Evolutionary conservation across 2,329 filamentous ascomycete genomes (phyloP).

Genomic region (Venturia asperata): DNA sequence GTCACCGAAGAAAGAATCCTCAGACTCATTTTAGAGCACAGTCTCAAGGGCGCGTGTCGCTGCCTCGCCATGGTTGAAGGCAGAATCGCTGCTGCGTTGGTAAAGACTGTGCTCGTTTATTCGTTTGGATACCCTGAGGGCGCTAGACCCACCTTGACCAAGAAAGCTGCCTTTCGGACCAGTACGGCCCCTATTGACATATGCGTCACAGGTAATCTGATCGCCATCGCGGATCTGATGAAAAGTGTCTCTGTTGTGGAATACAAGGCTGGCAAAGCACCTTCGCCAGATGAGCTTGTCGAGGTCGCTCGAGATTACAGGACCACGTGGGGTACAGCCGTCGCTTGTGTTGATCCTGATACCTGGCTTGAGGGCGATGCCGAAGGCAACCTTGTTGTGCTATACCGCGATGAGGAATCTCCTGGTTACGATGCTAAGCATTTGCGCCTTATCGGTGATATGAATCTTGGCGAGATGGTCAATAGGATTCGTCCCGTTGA

Average conservation of each 20-base stretch:
- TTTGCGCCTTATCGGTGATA: conserved; percentile 69
- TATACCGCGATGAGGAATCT: conserved; percentile 65
- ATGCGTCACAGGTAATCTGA: conserved; percentile 62
- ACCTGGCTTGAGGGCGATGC: conserved; percentile 79
- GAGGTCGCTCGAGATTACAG: conserved; percentile 77
- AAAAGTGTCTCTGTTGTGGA: conserved; percentile 79
- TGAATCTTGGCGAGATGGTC: conserved; percentile 86
- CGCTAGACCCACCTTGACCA: conserved; percentile 53
- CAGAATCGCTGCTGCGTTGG: conserved; percentile 77
- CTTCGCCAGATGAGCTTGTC: conserved; percentile 53
- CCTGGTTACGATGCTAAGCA: conserved; percentile 67
- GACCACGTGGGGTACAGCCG: conserved; percentile 72
- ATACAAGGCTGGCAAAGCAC: conserved; percentile 49
- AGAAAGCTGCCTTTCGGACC: conserved; percentile 69
- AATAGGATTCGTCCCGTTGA: conserved; percentile 71
- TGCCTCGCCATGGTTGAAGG: conserved; percentile 64
- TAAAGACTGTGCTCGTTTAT: conserved; percentile 71
- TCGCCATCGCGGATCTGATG: conserved; percentile 88
- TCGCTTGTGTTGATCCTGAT: conserved; percentile 63
- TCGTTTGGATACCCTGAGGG: conserved; percentile 48
- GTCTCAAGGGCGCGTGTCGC: conserved; percentile 72
- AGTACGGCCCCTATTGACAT: conserved; percentile 79
- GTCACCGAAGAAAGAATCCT: conserved; percentile 68
- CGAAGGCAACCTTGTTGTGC: conserved; percentile 76
- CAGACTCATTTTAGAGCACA: conserved; percentile 61